A percentile compares a stretch with the other conserved stretches of the same genome.
Conservation (phyloP, 495 filamentous ascomycete species). For the Lasiosphaeria hispida region DNA sequence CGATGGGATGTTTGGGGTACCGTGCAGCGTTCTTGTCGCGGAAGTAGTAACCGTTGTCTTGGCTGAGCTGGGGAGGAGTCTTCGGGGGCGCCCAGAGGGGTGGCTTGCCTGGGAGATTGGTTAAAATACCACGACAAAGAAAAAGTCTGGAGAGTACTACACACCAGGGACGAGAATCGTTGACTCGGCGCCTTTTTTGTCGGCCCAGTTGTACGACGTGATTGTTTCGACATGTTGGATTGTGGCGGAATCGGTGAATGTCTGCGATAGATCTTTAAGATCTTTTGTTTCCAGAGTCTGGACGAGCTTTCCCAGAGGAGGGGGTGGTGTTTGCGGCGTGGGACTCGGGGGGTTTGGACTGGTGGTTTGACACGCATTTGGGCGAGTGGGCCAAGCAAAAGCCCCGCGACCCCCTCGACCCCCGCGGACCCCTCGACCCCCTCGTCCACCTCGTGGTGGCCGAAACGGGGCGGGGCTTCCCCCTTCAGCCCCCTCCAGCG, state of each 20-base stretch:
- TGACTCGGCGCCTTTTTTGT: neutral
- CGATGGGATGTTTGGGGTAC: slow-evolving; percentile 54
- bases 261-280: neutral
- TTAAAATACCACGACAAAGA: neutral
- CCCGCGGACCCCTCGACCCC: too few relatives aligned
- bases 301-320: slow-evolving; percentile 19
- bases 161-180: slow-evolving; percentile 25
- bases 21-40: slow-evolving; percentile 63
- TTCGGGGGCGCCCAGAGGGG: slow-evolving; percentile 56
- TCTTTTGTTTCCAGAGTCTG: slow-evolving; percentile 21
- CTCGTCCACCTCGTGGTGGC: too few relatives aligned
- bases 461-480: too few relatives aligned
- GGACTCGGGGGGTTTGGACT: neutral
- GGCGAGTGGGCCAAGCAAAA: too few relatives aligned
- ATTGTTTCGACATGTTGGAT: slow-evolving; percentile 11
- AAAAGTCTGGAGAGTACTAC: neutral
- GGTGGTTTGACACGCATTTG: neutral
- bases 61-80: slow-evolving; percentile 34
- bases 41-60: slow-evolving; percentile 54
- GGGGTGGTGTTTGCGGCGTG: slow-evolving; percentile 10
- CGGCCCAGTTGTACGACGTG: slow-evolving; percentile 27
- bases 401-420: too few relatives aligned
- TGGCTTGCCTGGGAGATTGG: slow-evolving; percentile 47
- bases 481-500: too few relatives aligned
- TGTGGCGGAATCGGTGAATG: neutral